Conservation (phyloP, 306 rosid species). For the Spatholobus suberectus region DNA sequence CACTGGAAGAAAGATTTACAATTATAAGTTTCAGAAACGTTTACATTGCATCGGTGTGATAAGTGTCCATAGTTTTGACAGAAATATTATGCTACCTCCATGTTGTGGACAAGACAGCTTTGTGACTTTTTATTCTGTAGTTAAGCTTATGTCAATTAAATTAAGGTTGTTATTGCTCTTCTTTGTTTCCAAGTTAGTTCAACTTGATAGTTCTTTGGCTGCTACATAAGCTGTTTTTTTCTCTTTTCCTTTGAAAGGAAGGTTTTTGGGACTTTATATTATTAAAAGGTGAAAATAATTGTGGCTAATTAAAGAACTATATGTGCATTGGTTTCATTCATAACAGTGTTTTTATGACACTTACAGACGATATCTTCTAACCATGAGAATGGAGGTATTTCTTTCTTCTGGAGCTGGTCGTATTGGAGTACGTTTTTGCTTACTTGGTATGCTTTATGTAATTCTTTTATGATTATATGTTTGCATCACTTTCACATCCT, state of each 20-base stretch:
- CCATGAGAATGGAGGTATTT: conserved; percentile 72
- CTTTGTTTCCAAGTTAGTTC: neutral
- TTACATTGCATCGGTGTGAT: neutral
- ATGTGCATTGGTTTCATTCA: conserved; percentile 18
- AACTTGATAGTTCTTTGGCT: neutral
- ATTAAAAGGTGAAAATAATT: conserved; percentile 2
- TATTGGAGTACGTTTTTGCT: conserved; percentile 97
- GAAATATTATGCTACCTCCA: conserved; percentile 27
- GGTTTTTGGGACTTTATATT: neutral
- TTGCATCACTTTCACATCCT: conserved; percentile 26
- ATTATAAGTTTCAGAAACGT: neutral
- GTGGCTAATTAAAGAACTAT: conserved; percentile 30
- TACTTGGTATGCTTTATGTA: conserved; percentile 70
- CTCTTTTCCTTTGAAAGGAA: neutral
- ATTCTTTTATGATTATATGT: conserved; percentile 35
- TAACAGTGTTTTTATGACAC: conserved; percentile 32
- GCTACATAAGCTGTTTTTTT: neutral
- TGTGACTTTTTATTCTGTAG: neutral
- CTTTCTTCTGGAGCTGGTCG: conserved; percentile 99
- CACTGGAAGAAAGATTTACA: neutral
- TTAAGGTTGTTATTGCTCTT: neutral
- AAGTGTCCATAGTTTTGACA: neutral
- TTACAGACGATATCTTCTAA: conserved; percentile 66
- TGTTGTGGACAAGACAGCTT: conserved; percentile 18
- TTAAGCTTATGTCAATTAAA: conserved; percentile 2